These are phyloP conservation scores for Flaveria sonorensis DNA, from an alignment of 129 eudicot species.

Conservation along the genomic window DNA sequence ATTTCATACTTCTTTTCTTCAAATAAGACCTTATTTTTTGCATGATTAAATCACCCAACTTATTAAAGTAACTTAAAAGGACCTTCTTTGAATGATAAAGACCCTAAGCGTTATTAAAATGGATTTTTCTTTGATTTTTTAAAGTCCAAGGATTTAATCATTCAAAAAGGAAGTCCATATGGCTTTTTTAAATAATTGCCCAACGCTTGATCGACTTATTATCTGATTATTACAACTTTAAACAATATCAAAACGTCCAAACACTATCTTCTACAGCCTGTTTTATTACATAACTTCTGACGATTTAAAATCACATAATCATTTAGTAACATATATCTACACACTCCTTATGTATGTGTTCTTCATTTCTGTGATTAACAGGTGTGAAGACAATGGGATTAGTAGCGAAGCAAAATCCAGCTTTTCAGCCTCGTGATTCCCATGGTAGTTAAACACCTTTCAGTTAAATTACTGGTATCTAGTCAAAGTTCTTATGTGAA, in stretches of 20 bases:
- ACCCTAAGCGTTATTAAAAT: neutral
- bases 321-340: neutral
- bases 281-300: no score
- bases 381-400: slow-evolving; percentile 45
- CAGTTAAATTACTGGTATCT: slow-evolving; percentile 26
- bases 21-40: no score
- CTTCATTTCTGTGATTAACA: slow-evolving; percentile 32
- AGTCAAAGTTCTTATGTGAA: slow-evolving; percentile 30
- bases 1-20: no score
- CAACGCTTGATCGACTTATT: neutral
- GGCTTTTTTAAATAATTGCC: neutral
- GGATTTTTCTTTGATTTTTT: neutral
- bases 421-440: slow-evolving; percentile 52
- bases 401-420: slow-evolving; percentile 49
- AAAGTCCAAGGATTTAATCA: neutral
- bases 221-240: neutral
- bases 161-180: neutral
- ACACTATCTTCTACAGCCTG: neutral
- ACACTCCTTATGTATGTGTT: neutral
- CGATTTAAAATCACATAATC: neutral
- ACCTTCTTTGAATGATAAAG: no score
- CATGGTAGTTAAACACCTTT: slow-evolving; percentile 58
- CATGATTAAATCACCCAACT: no score
- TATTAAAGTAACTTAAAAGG: no score
- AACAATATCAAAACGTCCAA: neutral